Evolutionary conservation across 768 basidiomycete genomes (phyloP), one percentile per base, ranked within the genome.

Genomic region (Collybiopsis luxurians): DNA sequence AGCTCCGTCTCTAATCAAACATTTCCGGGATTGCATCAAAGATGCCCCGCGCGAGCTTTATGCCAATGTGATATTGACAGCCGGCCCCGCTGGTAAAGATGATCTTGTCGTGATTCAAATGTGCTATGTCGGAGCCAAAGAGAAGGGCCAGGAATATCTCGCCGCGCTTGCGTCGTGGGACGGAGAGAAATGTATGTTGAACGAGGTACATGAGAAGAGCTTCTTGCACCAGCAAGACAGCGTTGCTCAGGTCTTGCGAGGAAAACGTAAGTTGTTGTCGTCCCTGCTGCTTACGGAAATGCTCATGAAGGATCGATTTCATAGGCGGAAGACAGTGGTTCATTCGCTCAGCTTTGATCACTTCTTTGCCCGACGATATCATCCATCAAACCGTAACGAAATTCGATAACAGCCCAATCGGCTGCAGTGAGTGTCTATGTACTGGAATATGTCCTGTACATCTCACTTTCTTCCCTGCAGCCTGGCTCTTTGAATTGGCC

Each of bases 1-100:
- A 0, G 88, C 95, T 0, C 86, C 92, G 3, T 92, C 90, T 4
- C 82, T 96, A 44, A 85, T 97, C 67, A 88, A 86, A 61, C 95
- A 96, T 71, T 92, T 94, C 74, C 85, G 95, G 24, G 95, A 97
- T 69, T 95, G 92, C 65, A 82, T 95, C 74, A 95, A 95, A 66
- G 85, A 86, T 39, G 90, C 91, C 12, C 92, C 93, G 1, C 81
- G 89, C 10, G 88, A 92, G 64, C 80, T 95, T 17, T 97, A 97
- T 67, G 89, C 91, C 36, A 96, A 95, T 66, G 83, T 93, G 31
- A 82, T 96, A 53, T 80, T 96, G 55, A 96, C 95, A 2, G 94
- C 95, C 0, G 94, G 95, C 6, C 92, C 93, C 3, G 85, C 83
- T 10, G 85, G 85, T 49, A 81, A 89, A 61, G 90, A 91, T 61